Base-by-base conservation (phyloP, 2,329 filamentous ascomycete genomes). In the Trichothecium sympodiale region DNA sequence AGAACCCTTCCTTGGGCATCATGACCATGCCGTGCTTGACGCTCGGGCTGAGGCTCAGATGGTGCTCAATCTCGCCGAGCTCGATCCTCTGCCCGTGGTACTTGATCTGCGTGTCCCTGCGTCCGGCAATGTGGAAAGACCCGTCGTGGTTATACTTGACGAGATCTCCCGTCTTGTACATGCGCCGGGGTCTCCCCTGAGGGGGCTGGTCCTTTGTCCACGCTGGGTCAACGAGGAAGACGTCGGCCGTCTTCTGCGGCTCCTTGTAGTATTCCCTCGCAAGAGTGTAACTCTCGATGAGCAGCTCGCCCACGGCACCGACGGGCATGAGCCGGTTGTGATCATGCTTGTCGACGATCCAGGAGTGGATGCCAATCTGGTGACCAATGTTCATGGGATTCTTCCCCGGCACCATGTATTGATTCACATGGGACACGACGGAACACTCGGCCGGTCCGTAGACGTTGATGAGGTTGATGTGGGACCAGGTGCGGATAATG, bases 221-320 rank as follows among this genome's bases (percentile, higher is more conserved):
- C 3, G 12, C 17, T 23, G 36, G 36, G 14, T 46, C 14, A 8
- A n/a, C 8, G 16, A 77, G 62, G 41, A 76, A 77, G 1, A 57
- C 60, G 17, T 58, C 59, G 9, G 54, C 55, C 0, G 71, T 75
- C 47, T 69, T 71, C 34, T 61, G 56, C 1, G 56, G 53, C 28
- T 74, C 65, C 38, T 67, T 65, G 26, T 73, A 52, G 40, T 77
- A 77, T 18, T 69, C 69, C 13, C 32, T 8, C 4, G 31, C 36
- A 15, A 38, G 17, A 4, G 28, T 31, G 12, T 26, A 53, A 0
- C 74, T 26, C 17, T 60, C 59, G 8, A 67, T 47, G 3, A 59
- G 38, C 3, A 63, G 37, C 42, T 63, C 60, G 0, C 56, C 56
- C 0, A 53, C 35, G 0, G 43, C 44, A 1, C 56, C 56, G 2